Base-by-base conservation (phyloP, 176 grass and related monocot genomes). In the Puccinellia tenuiflora region DNA sequence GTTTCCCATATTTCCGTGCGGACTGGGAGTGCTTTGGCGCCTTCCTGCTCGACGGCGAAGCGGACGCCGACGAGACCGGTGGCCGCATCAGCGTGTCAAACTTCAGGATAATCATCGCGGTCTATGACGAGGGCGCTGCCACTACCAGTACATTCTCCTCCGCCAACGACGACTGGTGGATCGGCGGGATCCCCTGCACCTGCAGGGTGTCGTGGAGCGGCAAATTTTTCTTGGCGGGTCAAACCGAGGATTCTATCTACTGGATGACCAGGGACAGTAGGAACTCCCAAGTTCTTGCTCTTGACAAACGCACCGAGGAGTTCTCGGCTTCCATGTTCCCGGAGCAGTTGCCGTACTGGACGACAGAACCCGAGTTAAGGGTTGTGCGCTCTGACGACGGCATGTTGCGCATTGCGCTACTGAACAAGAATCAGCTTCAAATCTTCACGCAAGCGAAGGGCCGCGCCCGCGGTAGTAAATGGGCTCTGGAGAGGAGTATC, bases 1-100 rank as follows among this genome's bases (percentile, higher is more conserved):
- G 1, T 18, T 30, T 2, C 4, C 16, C 45, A 2, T 8, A 0
- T 5, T 24, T 7, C n/a, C 6, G 0, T 16, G 1, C 0, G 3
- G 1, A 4, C 17, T 18, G 26, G 5, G 3, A 1, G 17, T 21
- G 8, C 47, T 6, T 30, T 17, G 47, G 10, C 7, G 71, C 71
- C 18, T 33, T 75, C 72, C 17, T 75, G 5, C 47, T 75, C 16
- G 47, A 50, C 5, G 17, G 16, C 28, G 57, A 62, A 57, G 54
- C 54, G 14, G 24, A 43, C 39, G 38, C 21, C 9, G 4, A 60
- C 24, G 24, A 68, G 21, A 9, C n/a, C 6, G 11, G 8, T 16
- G 21, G 6, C 15, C 15, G 1, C 26, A 48, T 73, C 70, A 11
- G 72, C 72, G 0, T 51, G 46, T 52, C 72, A 9, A 75, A 34